phyloP scores from a whole-genome alignment of 345 rosid genomes.

The Gossypium mustelinum region DNA sequence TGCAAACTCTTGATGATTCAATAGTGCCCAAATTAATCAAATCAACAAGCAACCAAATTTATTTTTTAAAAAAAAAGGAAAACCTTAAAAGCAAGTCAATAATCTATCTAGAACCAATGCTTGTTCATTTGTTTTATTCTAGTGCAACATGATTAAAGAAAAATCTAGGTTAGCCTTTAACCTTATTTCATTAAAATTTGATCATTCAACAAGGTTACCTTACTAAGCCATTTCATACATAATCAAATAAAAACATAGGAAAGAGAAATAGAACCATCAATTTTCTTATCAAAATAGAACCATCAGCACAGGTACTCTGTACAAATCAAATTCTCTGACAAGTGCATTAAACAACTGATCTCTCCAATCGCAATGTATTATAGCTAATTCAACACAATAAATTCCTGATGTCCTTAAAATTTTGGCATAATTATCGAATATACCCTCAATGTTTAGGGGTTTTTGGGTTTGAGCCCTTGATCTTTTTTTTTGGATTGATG shows the following conservation, averaged over 20 bases:
- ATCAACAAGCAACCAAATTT: background rate
- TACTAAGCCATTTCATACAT: background rate
- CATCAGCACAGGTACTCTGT: too few relatives aligned
- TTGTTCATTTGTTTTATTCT: background rate
- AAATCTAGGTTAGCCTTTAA: conserved; percentile 1
- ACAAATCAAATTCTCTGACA: too few relatives aligned
- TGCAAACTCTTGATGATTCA: conserved; percentile 34
- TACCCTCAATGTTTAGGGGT: too few relatives aligned
- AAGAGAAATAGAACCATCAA: background rate
- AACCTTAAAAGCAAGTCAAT: background rate
- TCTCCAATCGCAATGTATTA: too few relatives aligned
- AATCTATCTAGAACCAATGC: background rate
- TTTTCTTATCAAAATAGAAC: too few relatives aligned
- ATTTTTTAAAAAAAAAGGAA: background rate
- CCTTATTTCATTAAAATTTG: background rate
- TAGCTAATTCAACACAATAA: too few relatives aligned
- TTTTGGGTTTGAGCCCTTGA: too few relatives aligned
- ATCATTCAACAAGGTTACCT: background rate
- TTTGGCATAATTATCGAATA: too few relatives aligned
- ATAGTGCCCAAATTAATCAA: background rate
- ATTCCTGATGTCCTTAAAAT: too few relatives aligned
- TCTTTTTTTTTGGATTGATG: too few relatives aligned
- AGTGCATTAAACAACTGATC: too few relatives aligned
- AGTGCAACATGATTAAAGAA: background rate
- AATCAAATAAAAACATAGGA: background rate